Base-by-base conservation (phyloP, 345 rosid genomes). In the Mercurialis annua region DNA sequence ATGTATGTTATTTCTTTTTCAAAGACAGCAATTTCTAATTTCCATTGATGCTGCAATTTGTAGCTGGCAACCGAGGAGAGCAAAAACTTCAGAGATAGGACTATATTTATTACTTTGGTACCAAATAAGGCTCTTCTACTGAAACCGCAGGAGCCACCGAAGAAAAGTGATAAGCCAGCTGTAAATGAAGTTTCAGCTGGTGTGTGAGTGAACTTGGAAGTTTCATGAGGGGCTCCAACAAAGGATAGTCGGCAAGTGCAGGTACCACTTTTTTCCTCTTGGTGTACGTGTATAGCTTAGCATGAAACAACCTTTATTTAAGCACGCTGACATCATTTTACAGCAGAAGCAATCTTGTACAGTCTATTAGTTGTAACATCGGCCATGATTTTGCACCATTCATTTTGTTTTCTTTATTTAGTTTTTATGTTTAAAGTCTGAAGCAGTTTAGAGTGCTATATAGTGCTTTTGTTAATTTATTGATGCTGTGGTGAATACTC, bases 51-150 rank as follows among this genome's bases (percentile, higher is more conserved):
- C 72, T 68, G 40, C 48, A 46, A 17, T 72, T 53, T 82, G 79
- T 81, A 90, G 98, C 94, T 86, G 68, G 98, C 96, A 38, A 83
- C 78, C 17, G 96, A 90, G 85, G 98, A 89, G 82, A 81, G 82
- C 83, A 89, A 89, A 78, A 93, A 72, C 71, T 89, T 90, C 71
- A 80, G 85, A 42, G 96, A 83, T 56, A 81, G 92, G 69, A 88
- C 83, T 76, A 73, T 90, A 59, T 89, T 84, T 78, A 87, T 93
- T 10, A 77, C 85, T 42, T 76, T 90, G 87, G 91, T 87, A 15
- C 97, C 98, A 30, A 90, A 89, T 68, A 93, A 93, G 72, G 88
- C 87, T 29, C 44, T 83, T 73, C 62, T 78, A 61, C 84, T 80
- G 75, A 89, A 85, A 86, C 73, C 83, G 46, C 94, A 80, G 83